These are phyloP conservation scores for Claviceps purpurea DNA, from an alignment of 2,329 filamentous ascomycete genomes.

Conservation along the genomic window DNA sequence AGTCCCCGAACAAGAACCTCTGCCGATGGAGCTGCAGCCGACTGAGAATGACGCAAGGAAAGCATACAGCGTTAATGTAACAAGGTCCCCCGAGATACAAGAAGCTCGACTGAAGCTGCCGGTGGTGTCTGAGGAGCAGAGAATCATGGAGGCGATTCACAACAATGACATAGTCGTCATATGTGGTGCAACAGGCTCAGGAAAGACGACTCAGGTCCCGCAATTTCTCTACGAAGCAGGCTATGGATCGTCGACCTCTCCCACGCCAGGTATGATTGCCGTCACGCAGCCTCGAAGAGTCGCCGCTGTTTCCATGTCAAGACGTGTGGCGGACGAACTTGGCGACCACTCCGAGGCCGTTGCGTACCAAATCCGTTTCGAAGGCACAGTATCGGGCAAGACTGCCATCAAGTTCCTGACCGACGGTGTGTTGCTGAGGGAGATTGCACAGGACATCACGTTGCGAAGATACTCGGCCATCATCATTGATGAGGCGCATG, in stretches of 20 bases:
- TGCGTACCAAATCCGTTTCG: constrained; percentile 90
- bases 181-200: constrained; percentile 89
- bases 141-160: constrained; percentile 94
- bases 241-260: constrained; percentile 65
- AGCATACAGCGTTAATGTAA: constrained; percentile 60
- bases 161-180: constrained; percentile 83
- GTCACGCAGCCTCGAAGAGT: constrained; percentile 91
- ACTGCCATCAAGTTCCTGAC: constrained; percentile 99
- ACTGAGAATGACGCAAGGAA: constrained; percentile 51
- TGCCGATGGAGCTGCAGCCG: constrained; percentile 52
- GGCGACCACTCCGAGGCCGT: constrained; percentile 65
- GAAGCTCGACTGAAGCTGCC: constrained; percentile 66
- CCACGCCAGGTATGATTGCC: constrained; percentile 83
- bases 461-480: constrained; percentile 85
- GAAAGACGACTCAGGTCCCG: constrained; percentile 94
- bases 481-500: constrained; percentile 93
- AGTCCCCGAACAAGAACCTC: constrained; percentile 54
- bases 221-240: constrained; percentile 93
- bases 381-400: constrained; percentile 63
- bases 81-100: constrained; percentile 61
- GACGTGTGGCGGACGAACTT: constrained; percentile 76
- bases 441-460: constrained; percentile 80
- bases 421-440: constrained; percentile 84
- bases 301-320: constrained; percentile 92
- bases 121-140: constrained; percentile 89